phyloP scores from a whole-genome alignment of 176 grass and related monocot species.

The Zea mays region Zm-B73-REFERENCE-NAM-5.0 NC_050096.1:249025001-249025500 shows the following conservation, averaged over 20 bases:
- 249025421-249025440: neutral
- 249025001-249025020: neutral
- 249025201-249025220: neutral
- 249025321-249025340: neutral
- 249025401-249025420: slow-evolving; percentile 6
- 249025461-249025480: slow-evolving; percentile 39
- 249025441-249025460: slow-evolving; percentile 20
- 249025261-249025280: slow-evolving; percentile 30
- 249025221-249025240: slow-evolving; percentile 27
- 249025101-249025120: slow-evolving; percentile 26
- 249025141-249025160: slow-evolving; percentile 19
- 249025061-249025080: slow-evolving; percentile 1
- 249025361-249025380: slow-evolving; percentile 36
- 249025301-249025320: slow-evolving; percentile 26
- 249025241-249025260: neutral
- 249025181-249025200: slow-evolving; percentile 3
- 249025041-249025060: neutral
- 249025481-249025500: slow-evolving; percentile 37
- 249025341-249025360: slow-evolving; percentile 48
- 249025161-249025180: neutral
- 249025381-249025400: slow-evolving; percentile 30
- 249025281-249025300: slow-evolving; percentile 38
- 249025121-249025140: neutral
- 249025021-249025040: neutral
- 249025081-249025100: neutral